Conservation (phyloP, 768 basidiomycete species). For the Chalciporus sphaerocephalus region DNA sequence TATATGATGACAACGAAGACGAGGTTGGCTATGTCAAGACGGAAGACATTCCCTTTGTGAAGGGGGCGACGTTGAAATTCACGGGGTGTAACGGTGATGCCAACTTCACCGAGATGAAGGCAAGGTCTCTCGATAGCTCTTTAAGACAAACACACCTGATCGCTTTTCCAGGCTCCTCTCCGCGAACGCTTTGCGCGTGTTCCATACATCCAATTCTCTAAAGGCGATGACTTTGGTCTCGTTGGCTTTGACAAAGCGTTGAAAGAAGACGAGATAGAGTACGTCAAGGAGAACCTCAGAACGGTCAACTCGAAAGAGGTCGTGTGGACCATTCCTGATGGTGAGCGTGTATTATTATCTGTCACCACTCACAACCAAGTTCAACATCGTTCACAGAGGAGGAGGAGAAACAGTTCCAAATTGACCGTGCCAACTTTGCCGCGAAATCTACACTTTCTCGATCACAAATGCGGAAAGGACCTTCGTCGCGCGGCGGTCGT, state of each 20-base stretch:
- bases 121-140: slow-evolving; percentile 6
- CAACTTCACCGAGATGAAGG: slow-evolving; percentile 60
- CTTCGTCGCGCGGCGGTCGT: slow-evolving; percentile 40
- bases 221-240: slow-evolving; percentile 44
- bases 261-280: slow-evolving; percentile 67
- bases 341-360: slow-evolving; percentile 33
- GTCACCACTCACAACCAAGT: not conserved
- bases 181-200: slow-evolving; percentile 44
- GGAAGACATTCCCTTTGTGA: slow-evolving; percentile 41
- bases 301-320: slow-evolving; percentile 62
- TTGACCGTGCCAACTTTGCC: slow-evolving; percentile 68
- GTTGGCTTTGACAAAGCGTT: slow-evolving; percentile 60
- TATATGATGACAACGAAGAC: slow-evolving; percentile 50
- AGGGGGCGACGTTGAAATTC: slow-evolving; percentile 46
- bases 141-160: not conserved
- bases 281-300: slow-evolving; percentile 61
- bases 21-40: slow-evolving; percentile 41
- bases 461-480: slow-evolving; percentile 38
- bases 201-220: slow-evolving; percentile 46
- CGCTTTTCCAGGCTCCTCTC: slow-evolving; percentile 36
- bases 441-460: slow-evolving; percentile 46
- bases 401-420: slow-evolving; percentile 66
- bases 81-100: slow-evolving; percentile 53
- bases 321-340: slow-evolving; percentile 59
- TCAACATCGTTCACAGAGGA: slow-evolving; percentile 46